phyloP scores from a whole-genome alignment of 495 filamentous ascomycete species.

The Ramalina intermedia region DNA sequence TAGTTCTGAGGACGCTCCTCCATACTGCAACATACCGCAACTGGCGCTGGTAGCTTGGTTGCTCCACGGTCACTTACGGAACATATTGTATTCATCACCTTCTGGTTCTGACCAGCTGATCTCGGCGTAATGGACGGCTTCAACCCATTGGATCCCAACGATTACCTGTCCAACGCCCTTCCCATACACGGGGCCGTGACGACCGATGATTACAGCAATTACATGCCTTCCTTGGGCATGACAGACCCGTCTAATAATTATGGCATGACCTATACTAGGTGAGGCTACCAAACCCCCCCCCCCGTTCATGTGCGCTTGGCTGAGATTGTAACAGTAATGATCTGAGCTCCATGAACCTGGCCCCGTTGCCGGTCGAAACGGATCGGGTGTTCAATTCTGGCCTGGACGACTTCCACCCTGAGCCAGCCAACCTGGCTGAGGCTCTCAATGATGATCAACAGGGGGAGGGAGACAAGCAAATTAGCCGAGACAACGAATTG shows the following conservation, averaged over 20 bases:
- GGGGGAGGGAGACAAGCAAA: slow-evolving; percentile 15
- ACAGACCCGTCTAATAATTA: slow-evolving; percentile 22
- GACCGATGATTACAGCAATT: slow-evolving; percentile 36
- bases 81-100: neutral
- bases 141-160: slow-evolving; percentile 44
- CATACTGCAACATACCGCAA: neutral
- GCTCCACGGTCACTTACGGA: neutral
- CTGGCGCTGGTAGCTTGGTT: slow-evolving; percentile 2
- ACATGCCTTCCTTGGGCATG: slow-evolving; percentile 38
- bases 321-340: neutral
- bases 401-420: slow-evolving; percentile 9
- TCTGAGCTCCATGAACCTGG: slow-evolving; percentile 1
- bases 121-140: slow-evolving; percentile 40
- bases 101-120: no score
- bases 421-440: slow-evolving; percentile 6
- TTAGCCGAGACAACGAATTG: slow-evolving; percentile 64
- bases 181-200: slow-evolving; percentile 35
- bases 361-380: slow-evolving; percentile 1
- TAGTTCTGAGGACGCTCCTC: neutral
- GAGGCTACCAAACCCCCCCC: neutral
- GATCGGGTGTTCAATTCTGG: slow-evolving; percentile 1
- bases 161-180: slow-evolving; percentile 40
- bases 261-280: slow-evolving; percentile 4
- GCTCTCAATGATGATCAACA: slow-evolving; percentile 8
- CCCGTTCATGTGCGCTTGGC: neutral